Evolutionary conservation across 495 filamentous ascomycete species (phyloP), one percentile per base, ranked within the genome.

Genomic region (Xylaria bambusicola): DNA sequence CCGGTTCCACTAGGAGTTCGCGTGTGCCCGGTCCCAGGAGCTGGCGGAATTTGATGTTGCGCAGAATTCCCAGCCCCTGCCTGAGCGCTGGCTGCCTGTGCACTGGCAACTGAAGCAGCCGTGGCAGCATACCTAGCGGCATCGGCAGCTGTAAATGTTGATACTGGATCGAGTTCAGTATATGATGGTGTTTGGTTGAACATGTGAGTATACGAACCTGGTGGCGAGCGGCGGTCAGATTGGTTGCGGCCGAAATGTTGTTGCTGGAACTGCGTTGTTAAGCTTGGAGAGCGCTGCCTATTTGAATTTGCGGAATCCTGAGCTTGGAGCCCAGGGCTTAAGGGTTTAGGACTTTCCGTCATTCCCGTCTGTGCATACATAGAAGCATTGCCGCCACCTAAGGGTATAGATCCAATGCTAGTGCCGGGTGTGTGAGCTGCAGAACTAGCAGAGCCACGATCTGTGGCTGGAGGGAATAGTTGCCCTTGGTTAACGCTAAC

Each of bases 311-410:
- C 63, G 36, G 76, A 56, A 46, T 85, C 83, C 44, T 85, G 82
- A 26, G 82, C 77, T 47, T 85, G 82, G 41, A 81, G 73, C 18
- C 83, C 84, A 3, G 92, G 92, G 33, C 91, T 96, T 31, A 96
- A 77, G 3, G 92, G 90, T 67, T 90, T 93, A 0, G 92, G 91
- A 62, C 88, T 93, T 68, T 96, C 92, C 3, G 88, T 92, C 81
- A 95, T 89, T 56, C 81, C 80, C 52, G 75, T 78, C 58, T 90
- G 85, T 15, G 86, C 80, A 70, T 88, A 93, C 53, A 90, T 80
- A 6, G 88, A 84, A 5, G 82, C 65, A 44, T 78, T 71, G 64
- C 75, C 68, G 71, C 79, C 63, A 71, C 74, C 78, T 17, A 80
- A 58, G 15, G 77, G 74, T 60, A 80, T 64, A 24, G 79, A 80